Conservation (phyloP, 140 eudicot species). For the Flaveria floridana region DNA sequence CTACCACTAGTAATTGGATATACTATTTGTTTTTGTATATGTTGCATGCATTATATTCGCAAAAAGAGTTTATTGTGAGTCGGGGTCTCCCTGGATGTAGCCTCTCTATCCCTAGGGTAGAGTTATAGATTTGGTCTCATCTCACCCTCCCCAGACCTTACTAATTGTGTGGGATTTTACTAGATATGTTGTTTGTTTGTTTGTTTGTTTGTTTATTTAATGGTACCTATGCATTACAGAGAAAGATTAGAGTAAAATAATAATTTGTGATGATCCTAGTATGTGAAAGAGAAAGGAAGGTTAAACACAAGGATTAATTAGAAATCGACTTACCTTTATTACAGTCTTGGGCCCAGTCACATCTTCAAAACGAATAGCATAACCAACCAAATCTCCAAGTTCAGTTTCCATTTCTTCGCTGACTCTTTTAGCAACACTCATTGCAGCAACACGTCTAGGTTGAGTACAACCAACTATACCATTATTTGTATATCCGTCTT, state of each 20-base stretch:
- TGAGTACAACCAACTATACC: slow-evolving; percentile 94
- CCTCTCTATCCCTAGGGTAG: no score
- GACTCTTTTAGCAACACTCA: slow-evolving; percentile 97
- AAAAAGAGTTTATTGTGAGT: no score
- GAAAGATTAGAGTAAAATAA: not conserved
- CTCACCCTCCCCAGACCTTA: no score
- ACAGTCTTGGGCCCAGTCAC: slow-evolving; percentile 83
- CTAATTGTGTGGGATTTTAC: no score
- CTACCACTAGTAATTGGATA: no score
- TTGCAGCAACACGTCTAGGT: slow-evolving; percentile 99
- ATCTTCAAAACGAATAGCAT: slow-evolving; percentile 97
- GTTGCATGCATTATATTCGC: no score
- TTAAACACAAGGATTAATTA: not conserved
- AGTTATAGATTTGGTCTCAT: no score
- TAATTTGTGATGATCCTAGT: not conserved
- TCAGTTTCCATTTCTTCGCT: slow-evolving; percentile 98
- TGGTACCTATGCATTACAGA: not conserved
- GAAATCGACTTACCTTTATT: slow-evolving; percentile 61
- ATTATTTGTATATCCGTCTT: slow-evolving; percentile 69
- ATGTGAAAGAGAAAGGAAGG: not conserved
- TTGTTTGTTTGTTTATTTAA: not conserved
- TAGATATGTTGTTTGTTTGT: not conserved
- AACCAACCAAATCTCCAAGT: slow-evolving; percentile 79
- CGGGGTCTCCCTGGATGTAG: no score
- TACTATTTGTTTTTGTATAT: no score